Evolutionary conservation across 441 rosid species (phyloP).

Genomic region (Corymbia calophylla): DNA sequence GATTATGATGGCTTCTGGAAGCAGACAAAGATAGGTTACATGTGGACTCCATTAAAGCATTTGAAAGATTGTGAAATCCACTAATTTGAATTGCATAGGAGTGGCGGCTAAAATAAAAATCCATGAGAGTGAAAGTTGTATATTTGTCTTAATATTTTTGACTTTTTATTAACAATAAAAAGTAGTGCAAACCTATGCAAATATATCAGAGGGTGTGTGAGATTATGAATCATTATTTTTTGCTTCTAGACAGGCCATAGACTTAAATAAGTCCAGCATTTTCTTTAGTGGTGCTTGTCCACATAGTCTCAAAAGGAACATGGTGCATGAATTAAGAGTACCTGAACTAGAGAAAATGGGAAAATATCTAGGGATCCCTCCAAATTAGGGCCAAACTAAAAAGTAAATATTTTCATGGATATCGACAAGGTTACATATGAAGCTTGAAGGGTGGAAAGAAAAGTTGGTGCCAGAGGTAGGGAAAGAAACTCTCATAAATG

Average conservation of each 20-base stretch:
- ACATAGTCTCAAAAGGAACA: background rate
- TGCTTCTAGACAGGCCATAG: background rate
- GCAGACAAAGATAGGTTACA: background rate
- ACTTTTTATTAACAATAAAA: background rate
- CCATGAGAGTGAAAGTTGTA: background rate
- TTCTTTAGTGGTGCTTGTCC: background rate
- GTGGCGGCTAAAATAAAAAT: no score
- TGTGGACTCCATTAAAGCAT: background rate
- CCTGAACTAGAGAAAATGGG: background rate
- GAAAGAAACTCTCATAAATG: background rate
- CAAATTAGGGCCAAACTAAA: background rate
- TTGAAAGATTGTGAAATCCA: background rate
- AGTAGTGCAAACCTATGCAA: background rate
- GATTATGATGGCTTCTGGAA: background rate
- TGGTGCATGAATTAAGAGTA: background rate
- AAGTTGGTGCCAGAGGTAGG: background rate
- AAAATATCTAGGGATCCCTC: background rate
- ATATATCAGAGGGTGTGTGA: background rate
- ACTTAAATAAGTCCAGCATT: background rate
- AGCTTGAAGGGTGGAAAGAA: background rate
- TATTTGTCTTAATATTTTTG: background rate
- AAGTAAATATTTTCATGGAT: background rate
- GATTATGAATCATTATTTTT: background rate
- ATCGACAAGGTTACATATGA: background rate
- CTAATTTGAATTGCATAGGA: background rate